Conservation (phyloP, 1,284 basidiomycete species). For the Cryptococcus floricola region DNA sequence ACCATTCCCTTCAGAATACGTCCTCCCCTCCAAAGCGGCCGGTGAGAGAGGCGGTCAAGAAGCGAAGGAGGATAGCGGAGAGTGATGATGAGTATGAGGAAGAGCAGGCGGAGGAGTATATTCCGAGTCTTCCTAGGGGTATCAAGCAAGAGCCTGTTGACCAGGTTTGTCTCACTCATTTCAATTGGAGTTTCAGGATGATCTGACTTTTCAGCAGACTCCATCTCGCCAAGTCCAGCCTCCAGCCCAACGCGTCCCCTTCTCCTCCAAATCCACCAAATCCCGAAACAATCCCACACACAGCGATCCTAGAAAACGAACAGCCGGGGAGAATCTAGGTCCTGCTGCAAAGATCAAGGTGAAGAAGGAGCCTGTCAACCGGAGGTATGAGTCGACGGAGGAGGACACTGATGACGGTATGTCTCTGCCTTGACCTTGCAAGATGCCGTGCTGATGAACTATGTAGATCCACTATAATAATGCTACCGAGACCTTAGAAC, state of each 20-base stretch:
- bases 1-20: not conserved
- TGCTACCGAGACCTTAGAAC: not conserved
- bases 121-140: not conserved
- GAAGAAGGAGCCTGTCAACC: constrained; percentile 17
- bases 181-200: not conserved
- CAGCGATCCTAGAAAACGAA: not conserved
- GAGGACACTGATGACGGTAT: constrained; percentile 18
- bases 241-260: not conserved
- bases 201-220: not conserved
- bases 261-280: too few relatives aligned
- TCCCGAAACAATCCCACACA: not conserved
- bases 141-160: too few relatives aligned
- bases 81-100: constrained; percentile 4
- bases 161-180: not conserved
- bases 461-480: not conserved
- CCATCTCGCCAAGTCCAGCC: not conserved
- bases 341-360: constrained; percentile 3
- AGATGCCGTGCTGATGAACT: not conserved
- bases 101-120: not conserved
- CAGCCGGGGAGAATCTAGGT: not conserved
- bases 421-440: not conserved
- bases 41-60: constrained; percentile 10
- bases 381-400: not conserved
- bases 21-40: constrained; percentile 8
- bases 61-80: constrained; percentile 14